A percentile compares a stretch with the other conserved stretches of the same genome.
Evolutionary conservation across 768 basidiomycete species (phyloP).

Genomic region (Phylloporus scabripes): DNA sequence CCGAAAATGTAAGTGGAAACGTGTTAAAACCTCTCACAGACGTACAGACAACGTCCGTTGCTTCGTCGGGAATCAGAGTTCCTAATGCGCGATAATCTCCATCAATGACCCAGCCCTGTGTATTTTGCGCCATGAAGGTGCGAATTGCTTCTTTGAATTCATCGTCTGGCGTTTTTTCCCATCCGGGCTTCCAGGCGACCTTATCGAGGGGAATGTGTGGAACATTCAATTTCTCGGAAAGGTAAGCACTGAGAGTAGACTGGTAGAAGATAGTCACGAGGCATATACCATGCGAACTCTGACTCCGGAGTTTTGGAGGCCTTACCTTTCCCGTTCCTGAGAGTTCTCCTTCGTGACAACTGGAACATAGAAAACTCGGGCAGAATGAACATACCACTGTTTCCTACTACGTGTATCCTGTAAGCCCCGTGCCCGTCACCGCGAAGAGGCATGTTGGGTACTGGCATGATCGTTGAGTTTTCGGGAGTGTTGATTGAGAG

Average conservation of each 20-base stretch:
- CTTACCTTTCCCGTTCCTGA: slow-evolving; percentile 39
- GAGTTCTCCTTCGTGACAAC: neutral
- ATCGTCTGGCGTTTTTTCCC: slow-evolving; percentile 30
- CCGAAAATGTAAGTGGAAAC: neutral
- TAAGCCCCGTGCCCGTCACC: slow-evolving; percentile 45
- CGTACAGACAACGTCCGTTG: slow-evolving; percentile 53
- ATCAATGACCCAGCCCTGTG: slow-evolving; percentile 49
- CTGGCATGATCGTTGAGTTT: slow-evolving; percentile 8
- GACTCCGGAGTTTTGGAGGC: neutral
- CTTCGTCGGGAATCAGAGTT: slow-evolving; percentile 30
- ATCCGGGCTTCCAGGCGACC: slow-evolving; percentile 47
- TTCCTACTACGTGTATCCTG: slow-evolving; percentile 46
- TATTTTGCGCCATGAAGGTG: slow-evolving; percentile 25
- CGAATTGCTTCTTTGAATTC: slow-evolving; percentile 22
- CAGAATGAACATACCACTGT: slow-evolving; percentile 39
- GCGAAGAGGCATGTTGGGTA: slow-evolving; percentile 21
- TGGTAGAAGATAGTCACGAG: slow-evolving; percentile 15
- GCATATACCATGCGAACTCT: neutral
- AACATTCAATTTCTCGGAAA: slow-evolving; percentile 41
- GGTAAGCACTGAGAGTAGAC: slow-evolving; percentile 44
- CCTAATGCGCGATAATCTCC: slow-evolving; percentile 39
- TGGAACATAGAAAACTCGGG: neutral
- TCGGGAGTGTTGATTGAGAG: neutral
- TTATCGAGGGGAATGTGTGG: slow-evolving; percentile 45
- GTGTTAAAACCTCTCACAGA: neutral